These are phyloP conservation scores for Grifola frondosa DNA, from an alignment of 1,284 basidiomycete species.

Conservation along the genomic window DNA sequence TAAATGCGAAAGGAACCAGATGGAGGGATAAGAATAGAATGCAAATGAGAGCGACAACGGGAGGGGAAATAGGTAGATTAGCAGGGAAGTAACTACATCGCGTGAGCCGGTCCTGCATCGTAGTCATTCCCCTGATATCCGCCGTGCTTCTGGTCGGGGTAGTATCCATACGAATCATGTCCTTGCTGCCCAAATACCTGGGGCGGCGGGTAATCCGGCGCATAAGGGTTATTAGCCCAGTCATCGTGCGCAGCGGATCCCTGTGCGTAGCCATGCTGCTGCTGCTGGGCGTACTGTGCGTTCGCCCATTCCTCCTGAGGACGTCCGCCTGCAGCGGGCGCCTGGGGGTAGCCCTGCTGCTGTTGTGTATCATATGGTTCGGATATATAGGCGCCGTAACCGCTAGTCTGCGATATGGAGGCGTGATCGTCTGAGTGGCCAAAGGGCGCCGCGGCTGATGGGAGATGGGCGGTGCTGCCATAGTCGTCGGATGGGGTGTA, in stretches of 20 bases:
- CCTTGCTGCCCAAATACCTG: conserved; percentile 13
- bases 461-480: conserved; percentile 58
- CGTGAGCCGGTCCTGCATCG: conserved; percentile 27
- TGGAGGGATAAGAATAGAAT: neutral
- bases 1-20: conserved; percentile 6
- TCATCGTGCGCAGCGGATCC: too few species aligned
- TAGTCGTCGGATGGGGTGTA: conserved; percentile 68
- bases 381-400: conserved; percentile 13
- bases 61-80: conserved; percentile 6
- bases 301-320: too few species aligned
- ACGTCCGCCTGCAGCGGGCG: too few species aligned
- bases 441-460: conserved; percentile 54
- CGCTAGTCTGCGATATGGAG: conserved; percentile 9
- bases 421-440: conserved; percentile 32
- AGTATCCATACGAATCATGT: conserved; percentile 12
- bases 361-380: conserved; percentile 14
- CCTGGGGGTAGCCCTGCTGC: neutral
- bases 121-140: conserved; percentile 25
- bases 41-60: conserved; percentile 8
- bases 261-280: conserved; percentile 14
- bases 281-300: conserved; percentile 21
- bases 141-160: conserved; percentile 8
- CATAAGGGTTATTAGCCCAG: too few species aligned
- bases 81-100: conserved; percentile 26
- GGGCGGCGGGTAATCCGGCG: conserved; percentile 12